These are phyloP conservation scores for Wickerhamomyces strasburgensis DNA, from an alignment of 805 yeast species.

Conservation along the genomic window DNA sequence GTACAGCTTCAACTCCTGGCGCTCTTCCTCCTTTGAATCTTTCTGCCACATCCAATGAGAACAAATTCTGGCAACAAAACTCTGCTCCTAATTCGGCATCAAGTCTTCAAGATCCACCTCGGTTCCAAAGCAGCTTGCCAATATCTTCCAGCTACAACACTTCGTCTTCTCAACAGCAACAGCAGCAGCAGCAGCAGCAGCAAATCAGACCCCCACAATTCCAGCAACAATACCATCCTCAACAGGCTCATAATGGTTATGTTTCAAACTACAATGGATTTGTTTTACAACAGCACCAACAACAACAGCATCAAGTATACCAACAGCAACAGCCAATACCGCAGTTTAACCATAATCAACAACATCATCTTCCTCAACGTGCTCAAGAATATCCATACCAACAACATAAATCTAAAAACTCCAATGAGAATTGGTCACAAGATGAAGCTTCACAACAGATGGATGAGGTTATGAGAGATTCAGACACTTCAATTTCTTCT, in stretches of 20 bases:
- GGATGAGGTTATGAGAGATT: slow-evolving; percentile 32
- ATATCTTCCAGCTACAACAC: background rate
- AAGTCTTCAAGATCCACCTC: slow-evolving; percentile 3
- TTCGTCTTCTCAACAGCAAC: slow-evolving; percentile 18
- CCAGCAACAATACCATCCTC: slow-evolving; percentile 23
- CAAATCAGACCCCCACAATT: slow-evolving; percentile 5
- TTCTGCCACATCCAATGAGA: slow-evolving; percentile 3
- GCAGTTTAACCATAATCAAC: slow-evolving; percentile 23
- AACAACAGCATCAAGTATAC: slow-evolving; percentile 22
- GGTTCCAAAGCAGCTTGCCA: background rate
- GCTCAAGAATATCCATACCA: slow-evolving; percentile 11
- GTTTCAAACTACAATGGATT: slow-evolving; percentile 1
- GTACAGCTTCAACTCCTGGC: slow-evolving; percentile 4
- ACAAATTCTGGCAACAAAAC: slow-evolving; percentile 9
- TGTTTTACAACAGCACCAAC: slow-evolving; percentile 11
- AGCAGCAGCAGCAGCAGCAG: slow-evolving; percentile 19
- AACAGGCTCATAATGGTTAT: slow-evolving; percentile 14
- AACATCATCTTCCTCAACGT: slow-evolving; percentile 9
- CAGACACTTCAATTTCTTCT: slow-evolving; percentile 38
- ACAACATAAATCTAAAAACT: slow-evolving; percentile 24
- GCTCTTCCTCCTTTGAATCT: slow-evolving; percentile 1
- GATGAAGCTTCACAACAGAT: slow-evolving; percentile 27
- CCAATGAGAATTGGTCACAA: slow-evolving; percentile 28
- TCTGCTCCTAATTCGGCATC: too few relatives aligned
- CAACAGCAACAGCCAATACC: slow-evolving; percentile 22